phyloP scores from a whole-genome alignment of 164 flowering plant genomes.

The Nymphaea colorata region DNA sequence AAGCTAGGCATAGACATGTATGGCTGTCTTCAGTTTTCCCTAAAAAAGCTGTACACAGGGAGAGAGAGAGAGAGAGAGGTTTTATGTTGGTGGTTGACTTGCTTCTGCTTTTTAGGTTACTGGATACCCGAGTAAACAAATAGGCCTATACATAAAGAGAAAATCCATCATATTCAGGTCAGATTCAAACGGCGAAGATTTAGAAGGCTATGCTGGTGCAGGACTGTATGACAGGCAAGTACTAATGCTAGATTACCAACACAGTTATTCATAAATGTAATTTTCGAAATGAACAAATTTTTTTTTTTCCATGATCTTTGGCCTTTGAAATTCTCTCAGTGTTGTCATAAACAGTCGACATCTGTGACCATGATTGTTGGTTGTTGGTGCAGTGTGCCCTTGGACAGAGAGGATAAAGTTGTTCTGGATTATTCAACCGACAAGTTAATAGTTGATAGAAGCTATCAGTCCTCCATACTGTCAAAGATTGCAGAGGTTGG shows the following conservation, averaged over 20 bases:
- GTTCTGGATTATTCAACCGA: slow-evolving; percentile 18
- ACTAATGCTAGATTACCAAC: too few relatives aligned
- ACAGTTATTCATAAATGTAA: neutral
- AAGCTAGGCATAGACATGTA: too few relatives aligned
- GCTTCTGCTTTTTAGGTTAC: slow-evolving; percentile 8
- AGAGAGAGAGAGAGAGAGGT: too few relatives aligned
- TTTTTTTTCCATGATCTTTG: neutral
- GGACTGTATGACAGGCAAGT: slow-evolving; percentile 21
- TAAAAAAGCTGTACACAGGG: too few relatives aligned
- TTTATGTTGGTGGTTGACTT: too few relatives aligned
- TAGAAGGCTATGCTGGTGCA: slow-evolving; percentile 26
- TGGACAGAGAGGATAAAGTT: slow-evolving; percentile 19
- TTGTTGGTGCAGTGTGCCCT: slow-evolving; percentile 11
- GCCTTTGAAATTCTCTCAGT: too few relatives aligned
- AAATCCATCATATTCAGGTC: slow-evolving; percentile 22
- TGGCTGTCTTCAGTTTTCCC: too few relatives aligned
- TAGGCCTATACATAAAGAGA: slow-evolving; percentile 17
- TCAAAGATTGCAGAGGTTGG: slow-evolving; percentile 19
- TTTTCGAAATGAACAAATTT: neutral
- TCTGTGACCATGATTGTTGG: too few relatives aligned
- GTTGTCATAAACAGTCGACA: too few relatives aligned
- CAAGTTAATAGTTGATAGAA: slow-evolving; percentile 13
- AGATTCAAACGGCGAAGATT: slow-evolving; percentile 28
- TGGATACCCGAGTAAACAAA: slow-evolving; percentile 25
- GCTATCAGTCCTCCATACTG: slow-evolving; percentile 12